phyloP scores from a whole-genome alignment of 192 early-diverging fungal species.

The Coemansia erecta region DNA sequence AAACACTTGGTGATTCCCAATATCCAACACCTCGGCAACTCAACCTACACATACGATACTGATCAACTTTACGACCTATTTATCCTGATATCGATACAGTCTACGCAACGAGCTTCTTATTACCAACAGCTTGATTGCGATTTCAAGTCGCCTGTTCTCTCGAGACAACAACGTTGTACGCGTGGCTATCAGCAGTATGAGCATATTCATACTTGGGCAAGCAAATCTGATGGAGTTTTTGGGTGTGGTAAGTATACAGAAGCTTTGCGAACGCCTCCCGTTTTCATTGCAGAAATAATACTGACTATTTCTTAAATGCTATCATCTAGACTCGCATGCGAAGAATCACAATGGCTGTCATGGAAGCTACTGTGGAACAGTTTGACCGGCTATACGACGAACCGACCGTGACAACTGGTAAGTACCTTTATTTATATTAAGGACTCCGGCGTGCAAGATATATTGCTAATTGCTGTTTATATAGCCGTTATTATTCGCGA shows the following conservation, averaged over 20 bases:
- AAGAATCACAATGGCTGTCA: slow-evolving; percentile 19
- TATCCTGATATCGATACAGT: slow-evolving; percentile 13
- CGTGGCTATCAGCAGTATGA: slow-evolving; percentile 19
- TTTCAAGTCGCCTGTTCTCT: slow-evolving; percentile 35
- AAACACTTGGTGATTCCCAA: too few relatives aligned
- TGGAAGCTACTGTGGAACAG: slow-evolving; percentile 41
- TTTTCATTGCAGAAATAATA: neutral
- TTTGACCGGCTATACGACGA: slow-evolving; percentile 19
- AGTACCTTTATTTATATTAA: too few relatives aligned
- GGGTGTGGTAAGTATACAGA: slow-evolving; percentile 20
- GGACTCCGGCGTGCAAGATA: too few relatives aligned
- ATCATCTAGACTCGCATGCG: slow-evolving; percentile 18
- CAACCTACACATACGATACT: too few relatives aligned
- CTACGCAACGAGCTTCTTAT: slow-evolving; percentile 27
- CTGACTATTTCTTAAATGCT: neutral
- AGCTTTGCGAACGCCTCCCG: too few relatives aligned
- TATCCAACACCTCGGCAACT: neutral
- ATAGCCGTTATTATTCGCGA: slow-evolving; percentile 32
- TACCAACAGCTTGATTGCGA: slow-evolving; percentile 24
- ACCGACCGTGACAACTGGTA: slow-evolving; percentile 6
- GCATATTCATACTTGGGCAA: slow-evolving; percentile 16
- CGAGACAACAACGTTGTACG: slow-evolving; percentile 13
- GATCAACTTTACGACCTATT: too few relatives aligned
- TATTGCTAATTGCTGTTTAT: neutral
- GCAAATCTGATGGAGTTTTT: slow-evolving; percentile 12